These are phyloP conservation scores for Dictyostelium firmibasis DNA, from an alignment of 78 protist species.

Conservation along the genomic window DNA sequence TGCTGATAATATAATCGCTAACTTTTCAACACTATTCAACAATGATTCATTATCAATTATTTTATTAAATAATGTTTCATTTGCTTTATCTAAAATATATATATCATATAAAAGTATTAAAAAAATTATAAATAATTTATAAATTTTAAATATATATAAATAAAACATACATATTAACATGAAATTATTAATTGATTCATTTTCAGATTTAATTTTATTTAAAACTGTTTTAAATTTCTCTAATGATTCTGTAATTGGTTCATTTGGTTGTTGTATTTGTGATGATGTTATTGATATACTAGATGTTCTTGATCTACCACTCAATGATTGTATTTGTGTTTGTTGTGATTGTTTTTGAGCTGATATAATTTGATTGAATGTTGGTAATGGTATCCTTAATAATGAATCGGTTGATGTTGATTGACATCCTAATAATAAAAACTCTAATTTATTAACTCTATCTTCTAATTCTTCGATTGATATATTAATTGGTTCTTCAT, in stretches of 20 bases:
- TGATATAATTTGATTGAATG: neutral
- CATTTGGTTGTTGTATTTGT: constrained; percentile 17
- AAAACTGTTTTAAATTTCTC: constrained; percentile 9
- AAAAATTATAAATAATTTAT: neutral
- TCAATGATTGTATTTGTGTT: neutral
- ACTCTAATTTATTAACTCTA: constrained; percentile 32
- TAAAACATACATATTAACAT: constrained; percentile 13
- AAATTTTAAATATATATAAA: no score
- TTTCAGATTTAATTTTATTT: constrained; percentile 46
- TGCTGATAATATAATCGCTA: constrained; percentile 50
- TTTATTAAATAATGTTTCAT: constrained; percentile 26
- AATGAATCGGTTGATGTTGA: constrained; percentile 28
- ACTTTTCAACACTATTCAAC: constrained; percentile 43
- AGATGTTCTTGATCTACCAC: neutral
- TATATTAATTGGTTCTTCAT: neutral
- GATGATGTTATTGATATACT: neutral
- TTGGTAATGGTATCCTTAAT: constrained; percentile 24
- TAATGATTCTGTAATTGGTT: constrained; percentile 12
- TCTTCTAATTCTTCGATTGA: constrained; percentile 53
- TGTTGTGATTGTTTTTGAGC: neutral
- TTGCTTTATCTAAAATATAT: no score
- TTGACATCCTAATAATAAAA: constrained; percentile 16
- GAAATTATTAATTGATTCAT: constrained; percentile 42
- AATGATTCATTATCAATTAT: constrained; percentile 34
- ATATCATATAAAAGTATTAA: no score